Base-by-base conservation (phyloP, 345 rosid genomes). In the Leavenworthia alabamica region DNA sequence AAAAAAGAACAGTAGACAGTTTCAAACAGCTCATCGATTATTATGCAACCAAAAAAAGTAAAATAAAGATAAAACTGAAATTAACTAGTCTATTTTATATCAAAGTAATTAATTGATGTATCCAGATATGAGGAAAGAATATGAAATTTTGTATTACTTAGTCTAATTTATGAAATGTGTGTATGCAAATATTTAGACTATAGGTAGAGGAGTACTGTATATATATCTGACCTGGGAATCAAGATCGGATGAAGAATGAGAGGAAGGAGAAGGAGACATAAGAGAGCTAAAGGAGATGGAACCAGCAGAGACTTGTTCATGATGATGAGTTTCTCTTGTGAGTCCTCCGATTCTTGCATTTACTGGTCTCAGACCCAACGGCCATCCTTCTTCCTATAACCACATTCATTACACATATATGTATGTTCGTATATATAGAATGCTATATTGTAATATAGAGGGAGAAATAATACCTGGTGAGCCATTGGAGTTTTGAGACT, bases 361-460 rank as follows among this genome's bases (percentile, higher is more conserved):
- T 49, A 84, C 70, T 31, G 88, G 92, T 39, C 82, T 77, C 17
- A 90, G 66, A 39, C 95, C 92, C 57, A 86, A 81, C 9, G 97
- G 97, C 97, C 97, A 90, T 28, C 95, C 97, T 53, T 82, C 85
- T 52, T 83, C 92, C 86, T 86, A 79, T 65, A 67, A 46, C 15
- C 19, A 71, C 35, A 62, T 53, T 14, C 64, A 36, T 42, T 20
- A 20, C 22, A 20, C 22, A 20, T 20, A 20, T 20, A 20, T 20
- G 22, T 20, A 20, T 20, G 2, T 20, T 4, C 17, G 8, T 31
- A 10, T 43, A 15, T 41, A 11, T 24, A 24, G 8, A 27, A 26
- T 42, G 27, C 39, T 59, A 17, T 59, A 17, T 12, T 58, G 46
- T 68, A 53, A 40, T 33, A 47, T 23, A 19, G 44, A 20, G 50